These are phyloP conservation scores for Sclerotinia borealis DNA, from an alignment of 2,329 filamentous ascomycete species.

Conservation along the genomic window DNA sequence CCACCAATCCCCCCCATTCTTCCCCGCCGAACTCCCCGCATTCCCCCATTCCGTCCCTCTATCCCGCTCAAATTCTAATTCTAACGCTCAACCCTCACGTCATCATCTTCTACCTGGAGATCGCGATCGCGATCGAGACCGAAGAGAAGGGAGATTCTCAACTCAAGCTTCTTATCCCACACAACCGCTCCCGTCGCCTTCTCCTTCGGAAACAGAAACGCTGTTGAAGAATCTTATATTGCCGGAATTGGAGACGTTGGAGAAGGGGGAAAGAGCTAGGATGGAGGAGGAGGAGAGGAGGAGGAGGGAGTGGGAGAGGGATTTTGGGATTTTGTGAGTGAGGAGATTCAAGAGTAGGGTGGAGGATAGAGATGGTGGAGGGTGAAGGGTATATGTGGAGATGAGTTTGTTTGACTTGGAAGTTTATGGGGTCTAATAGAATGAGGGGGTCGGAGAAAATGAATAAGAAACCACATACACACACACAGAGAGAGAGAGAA, in stretches of 20 bases:
- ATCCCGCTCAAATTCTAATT: neutral
- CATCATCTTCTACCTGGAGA: neutral
- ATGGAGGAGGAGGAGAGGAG: conserved; percentile 6
- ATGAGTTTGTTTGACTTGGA: neutral
- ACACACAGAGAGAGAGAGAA: neutral
- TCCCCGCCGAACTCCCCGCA: neutral
- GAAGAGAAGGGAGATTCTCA: neutral
- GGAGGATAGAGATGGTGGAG: no score
- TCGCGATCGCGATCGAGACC: neutral
- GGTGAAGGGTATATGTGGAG: neutral
- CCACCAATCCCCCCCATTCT: neutral
- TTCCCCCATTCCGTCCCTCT: neutral
- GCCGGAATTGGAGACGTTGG: conserved; percentile 5
- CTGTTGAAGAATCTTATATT: conserved; percentile 8
- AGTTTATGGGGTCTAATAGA: neutral
- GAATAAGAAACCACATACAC: neutral
- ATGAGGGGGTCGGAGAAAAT: neutral
- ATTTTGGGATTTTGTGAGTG: conserved; percentile 7
- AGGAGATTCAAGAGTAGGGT: no score
- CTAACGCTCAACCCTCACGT: neutral
- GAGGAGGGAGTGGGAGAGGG: conserved; percentile 8
- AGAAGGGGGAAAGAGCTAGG: conserved; percentile 3
- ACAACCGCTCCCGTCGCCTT: neutral
- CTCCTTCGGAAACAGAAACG: conserved; percentile 6
- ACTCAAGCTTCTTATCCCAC: neutral